Base-by-base conservation (phyloP, 129 eudicot genomes). In the Smallanthus sonchifolius region DNA sequence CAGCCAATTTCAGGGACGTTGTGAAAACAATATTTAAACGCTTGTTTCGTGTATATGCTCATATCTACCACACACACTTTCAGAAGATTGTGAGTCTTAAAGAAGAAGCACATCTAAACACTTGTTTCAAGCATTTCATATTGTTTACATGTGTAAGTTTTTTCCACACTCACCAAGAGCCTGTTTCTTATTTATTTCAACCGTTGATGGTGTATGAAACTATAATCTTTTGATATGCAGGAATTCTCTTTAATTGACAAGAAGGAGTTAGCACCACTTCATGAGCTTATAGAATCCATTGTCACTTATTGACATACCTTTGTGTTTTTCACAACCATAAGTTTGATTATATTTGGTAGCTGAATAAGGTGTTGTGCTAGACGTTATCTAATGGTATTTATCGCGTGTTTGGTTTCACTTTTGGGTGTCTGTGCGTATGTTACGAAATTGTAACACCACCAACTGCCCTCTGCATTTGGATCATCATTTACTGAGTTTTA, bases 111-210 rank as follows among this genome's bases (percentile, higher is more conserved):
- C 98, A 92, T 82, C 70, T 92, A 44, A 92, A 92, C 77, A 92
- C 98, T 44, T 92, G 98, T 83, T 92, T 92, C 91, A 92, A 92
- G 87, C 98, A 92, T 77, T 92, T 92, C 82, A 92, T 92, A 73
- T 77, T 92, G 43, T 92, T 89, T 72, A 92, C 98, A 55, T 89
- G 88, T 75, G 98, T 92, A 89, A 92, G 98, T 82, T 60, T 73
- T 17, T 72, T 52, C n/a, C n/a, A 43, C 52, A 16, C 64, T 62
- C 24, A 13, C 55, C 55, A 15, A 59, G 10, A 54, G 37, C 38
- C 0, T 2, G 39, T 24, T 28, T 1, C 13, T 54, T 34, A n/a
- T 51, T 10, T 14, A 17, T 64, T 72, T 72, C 9, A 9, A 55
- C 24, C n/a, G n/a, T n/a, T n/a, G n/a, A n/a, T n/a, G n/a, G n/a